phyloP scores from a whole-genome alignment of 2,329 filamentous ascomycete species.

The Dactylellina leptospora region DNA sequence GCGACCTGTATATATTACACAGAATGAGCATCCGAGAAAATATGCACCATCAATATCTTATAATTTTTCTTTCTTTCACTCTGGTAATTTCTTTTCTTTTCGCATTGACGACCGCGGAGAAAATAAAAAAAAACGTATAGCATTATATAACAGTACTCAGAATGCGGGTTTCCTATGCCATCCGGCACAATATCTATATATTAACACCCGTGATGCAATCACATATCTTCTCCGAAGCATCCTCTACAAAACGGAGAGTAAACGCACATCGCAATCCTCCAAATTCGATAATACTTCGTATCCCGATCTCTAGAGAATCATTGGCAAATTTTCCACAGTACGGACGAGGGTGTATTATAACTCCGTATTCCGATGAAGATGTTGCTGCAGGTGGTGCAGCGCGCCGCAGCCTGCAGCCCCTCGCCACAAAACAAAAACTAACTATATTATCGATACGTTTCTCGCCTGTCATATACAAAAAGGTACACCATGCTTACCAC shows the following conservation, averaged over 20 bases:
- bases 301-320: too few species aligned
- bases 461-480: too few species aligned
- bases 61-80: too few species aligned
- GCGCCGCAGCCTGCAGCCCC: too few species aligned
- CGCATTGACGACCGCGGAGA: conserved; percentile 19
- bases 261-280: too few species aligned
- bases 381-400: not conserved
- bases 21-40: too few species aligned
- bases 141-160: conserved; percentile 40
- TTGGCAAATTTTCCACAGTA: too few species aligned
- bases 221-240: not conserved
- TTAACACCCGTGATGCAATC: conserved; percentile 33
- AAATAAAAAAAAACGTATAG: conserved; percentile 23
- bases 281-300: too few species aligned
- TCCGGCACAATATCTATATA: conserved; percentile 21
- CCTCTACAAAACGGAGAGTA: conserved; percentile 23
- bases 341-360: not conserved
- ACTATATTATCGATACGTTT: too few species aligned
- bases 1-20: too few species aligned
- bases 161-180: conserved; percentile 30
- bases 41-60: conserved; percentile 19
- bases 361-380: not conserved
- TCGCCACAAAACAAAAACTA: too few species aligned
- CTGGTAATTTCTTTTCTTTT: not conserved
- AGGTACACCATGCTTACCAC: too few species aligned